phyloP scores from a whole-genome alignment of 2,329 filamentous ascomycete genomes.

The Clonostachys rhizophaga region DNA sequence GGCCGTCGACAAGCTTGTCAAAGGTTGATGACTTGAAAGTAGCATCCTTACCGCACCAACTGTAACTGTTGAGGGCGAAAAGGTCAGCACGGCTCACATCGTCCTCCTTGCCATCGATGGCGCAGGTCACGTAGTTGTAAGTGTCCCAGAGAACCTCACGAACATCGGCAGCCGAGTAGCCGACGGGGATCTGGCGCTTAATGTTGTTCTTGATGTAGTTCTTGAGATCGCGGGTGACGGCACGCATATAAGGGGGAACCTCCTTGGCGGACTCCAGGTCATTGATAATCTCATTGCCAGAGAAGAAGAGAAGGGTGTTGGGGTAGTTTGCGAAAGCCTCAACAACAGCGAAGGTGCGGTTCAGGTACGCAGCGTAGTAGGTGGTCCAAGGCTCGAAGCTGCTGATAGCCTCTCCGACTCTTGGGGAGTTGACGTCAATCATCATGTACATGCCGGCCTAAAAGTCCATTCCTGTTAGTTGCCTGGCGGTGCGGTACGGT shows the following conservation, averaged over 20 bases:
- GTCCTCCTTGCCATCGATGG: conserved; percentile 42
- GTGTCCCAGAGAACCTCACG: conserved; percentile 68
- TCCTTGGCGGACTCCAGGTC: conserved; percentile 51
- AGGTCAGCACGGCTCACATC: conserved; percentile 66
- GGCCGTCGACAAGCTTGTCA: conserved; percentile 58
- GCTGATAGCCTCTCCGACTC: conserved; percentile 52
- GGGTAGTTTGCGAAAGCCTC: conserved; percentile 64
- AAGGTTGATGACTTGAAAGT: conserved; percentile 60
- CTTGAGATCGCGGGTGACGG: conserved; percentile 75
- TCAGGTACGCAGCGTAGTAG: conserved; percentile 57
- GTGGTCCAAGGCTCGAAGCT: conserved; percentile 50
- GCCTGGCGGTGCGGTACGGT: no score
- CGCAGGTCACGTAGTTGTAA: conserved; percentile 72
- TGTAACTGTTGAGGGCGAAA: conserved; percentile 72
- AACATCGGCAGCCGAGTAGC: conserved; percentile 79
- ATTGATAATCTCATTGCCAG: conserved; percentile 76
- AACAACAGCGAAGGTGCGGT: conserved; percentile 62
- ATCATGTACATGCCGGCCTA: conserved; percentile 65
- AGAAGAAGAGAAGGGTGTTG: conserved; percentile 70
- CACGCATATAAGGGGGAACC: conserved; percentile 68
- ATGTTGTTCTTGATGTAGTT: conserved; percentile 71
- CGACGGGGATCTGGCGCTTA: conserved; percentile 66
- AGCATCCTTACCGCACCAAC: conserved; percentile 61
- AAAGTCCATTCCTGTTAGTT: neutral
- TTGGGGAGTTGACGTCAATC: conserved; percentile 64